Conservation (phyloP, 2,329 filamentous ascomycete genomes). For the Trichoderma gracile region DNA sequence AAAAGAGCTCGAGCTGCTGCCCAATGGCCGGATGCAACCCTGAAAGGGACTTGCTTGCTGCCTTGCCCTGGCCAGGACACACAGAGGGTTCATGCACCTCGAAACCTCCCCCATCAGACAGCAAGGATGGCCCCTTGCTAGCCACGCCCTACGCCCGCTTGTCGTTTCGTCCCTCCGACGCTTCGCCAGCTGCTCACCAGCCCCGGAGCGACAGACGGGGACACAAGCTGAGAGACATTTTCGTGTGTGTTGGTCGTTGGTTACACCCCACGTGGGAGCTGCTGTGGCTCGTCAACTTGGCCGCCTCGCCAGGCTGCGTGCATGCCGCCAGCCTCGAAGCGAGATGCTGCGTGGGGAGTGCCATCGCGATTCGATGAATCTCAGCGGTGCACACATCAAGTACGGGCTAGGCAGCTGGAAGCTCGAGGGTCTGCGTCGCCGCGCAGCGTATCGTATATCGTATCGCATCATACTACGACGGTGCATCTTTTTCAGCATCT, state of each 20-base stretch:
- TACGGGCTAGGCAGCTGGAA: background rate
- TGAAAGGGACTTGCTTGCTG: too few relatives aligned
- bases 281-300: background rate
- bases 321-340: conserved; percentile 9
- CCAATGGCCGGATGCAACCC: too few relatives aligned
- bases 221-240: background rate
- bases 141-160: conserved; percentile 21
- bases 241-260: background rate
- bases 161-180: background rate
- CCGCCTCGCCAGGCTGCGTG: background rate
- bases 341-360: conserved; percentile 22
- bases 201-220: background rate
- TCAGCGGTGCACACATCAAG: background rate
- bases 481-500: background rate
- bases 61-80: too few relatives aligned
- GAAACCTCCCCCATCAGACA: conserved; percentile 1
- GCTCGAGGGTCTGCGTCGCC: background rate
- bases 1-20: too few relatives aligned
- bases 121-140: conserved; percentile 20
- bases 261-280: conserved; percentile 21
- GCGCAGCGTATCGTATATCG: background rate
- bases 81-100: conserved; percentile 14
- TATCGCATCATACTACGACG: background rate
- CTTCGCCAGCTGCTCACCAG: conserved; percentile 3
- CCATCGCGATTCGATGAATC: conserved; percentile 5